Conservation (phyloP, 306 rosid genomes). For the Prunus fruticosa region DNA sequence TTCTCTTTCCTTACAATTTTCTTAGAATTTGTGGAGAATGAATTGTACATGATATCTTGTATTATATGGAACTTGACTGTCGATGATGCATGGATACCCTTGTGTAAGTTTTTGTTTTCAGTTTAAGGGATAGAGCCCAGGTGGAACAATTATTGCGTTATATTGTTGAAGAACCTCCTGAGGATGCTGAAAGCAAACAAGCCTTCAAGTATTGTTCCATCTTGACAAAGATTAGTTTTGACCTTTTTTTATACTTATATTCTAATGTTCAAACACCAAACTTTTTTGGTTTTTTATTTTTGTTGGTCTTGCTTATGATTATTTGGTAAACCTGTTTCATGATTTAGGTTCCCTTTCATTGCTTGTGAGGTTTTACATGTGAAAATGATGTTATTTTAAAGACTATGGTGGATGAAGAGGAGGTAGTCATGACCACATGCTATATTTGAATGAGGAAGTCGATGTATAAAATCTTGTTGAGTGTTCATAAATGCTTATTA, state of each 20-base stretch:
- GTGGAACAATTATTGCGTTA: constrained; percentile 83
- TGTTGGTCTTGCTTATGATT: constrained; percentile 26
- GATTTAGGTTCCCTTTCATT: constrained; percentile 88
- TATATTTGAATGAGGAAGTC: constrained; percentile 11
- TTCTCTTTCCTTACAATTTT: not conserved
- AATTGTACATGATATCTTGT: not conserved
- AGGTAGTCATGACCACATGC: constrained; percentile 47
- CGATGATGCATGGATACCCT: constrained; percentile 5
- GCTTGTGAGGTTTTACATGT: constrained; percentile 94
- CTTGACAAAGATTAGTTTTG: constrained; percentile 12
- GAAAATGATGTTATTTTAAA: constrained; percentile 97
- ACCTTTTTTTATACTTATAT: not conserved
- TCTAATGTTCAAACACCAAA: not conserved
- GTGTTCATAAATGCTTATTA: constrained; percentile 14
- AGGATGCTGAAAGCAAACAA: constrained; percentile 89
- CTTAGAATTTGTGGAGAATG: not conserved
- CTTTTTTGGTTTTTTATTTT: not conserved
- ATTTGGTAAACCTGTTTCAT: constrained; percentile 16
- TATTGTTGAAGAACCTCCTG: constrained; percentile 85
- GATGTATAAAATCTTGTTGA: not conserved
- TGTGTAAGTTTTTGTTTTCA: constrained; percentile 32
- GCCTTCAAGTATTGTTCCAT: constrained; percentile 69
- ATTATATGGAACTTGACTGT: constrained; percentile 18
- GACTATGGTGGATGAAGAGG: constrained; percentile 96
- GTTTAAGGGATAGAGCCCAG: constrained; percentile 91